Base-by-base conservation (phyloP, 2,329 filamentous ascomycete genomes). In the Pseudogymnoascus sp. region DNA sequence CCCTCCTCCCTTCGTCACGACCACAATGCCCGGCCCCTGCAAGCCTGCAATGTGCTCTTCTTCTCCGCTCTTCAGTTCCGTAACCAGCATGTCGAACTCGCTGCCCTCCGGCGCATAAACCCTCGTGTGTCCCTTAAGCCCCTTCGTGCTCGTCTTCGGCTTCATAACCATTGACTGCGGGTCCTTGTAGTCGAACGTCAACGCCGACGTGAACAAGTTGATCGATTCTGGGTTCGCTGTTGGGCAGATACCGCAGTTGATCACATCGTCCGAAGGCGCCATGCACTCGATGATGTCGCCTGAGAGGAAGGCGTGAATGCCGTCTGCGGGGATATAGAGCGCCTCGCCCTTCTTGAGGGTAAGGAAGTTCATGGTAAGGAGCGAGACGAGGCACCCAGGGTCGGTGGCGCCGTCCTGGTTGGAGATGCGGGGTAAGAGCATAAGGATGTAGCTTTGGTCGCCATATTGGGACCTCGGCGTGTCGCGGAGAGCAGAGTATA, bases 241-340 rank as follows among this genome's bases (percentile, higher is more conserved):
- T 0, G 88, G 87, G 66, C 87, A 91, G 76, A 92, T 90, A 0
- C 88, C 88, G 0, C 83, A 84, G 71, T 89, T 89, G 58, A 92
- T 77, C 1, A 92, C 87, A 66, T 97, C 97, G 81, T 97, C 93
- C n/a, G 90, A 95, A 6, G 90, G 88, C 0, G 93, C 93, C 93
- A 97, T 97, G 80, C 93, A 97, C 76, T 97, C 93, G 72, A 97
- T 90, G 67, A 97, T 96, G 71, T 97, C 92, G 60, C 90, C 90
- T 1, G 86, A 90, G 38, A 94, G 78, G 75, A 97, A 97, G 59
- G 93, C 93, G 73, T 97, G 93, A 69, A 97, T 97, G 70, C 97
- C 93, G 71, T 97, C 92, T 6, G 94, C 93, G 67, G 90, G 89
- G 25, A 97, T 81, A 77, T 96, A 97, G 77, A 97, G 88, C 7